These are phyloP conservation scores for Solanum sejunctum DNA, from an alignment of 257 asterid species.

Conservation along the genomic window DNA sequence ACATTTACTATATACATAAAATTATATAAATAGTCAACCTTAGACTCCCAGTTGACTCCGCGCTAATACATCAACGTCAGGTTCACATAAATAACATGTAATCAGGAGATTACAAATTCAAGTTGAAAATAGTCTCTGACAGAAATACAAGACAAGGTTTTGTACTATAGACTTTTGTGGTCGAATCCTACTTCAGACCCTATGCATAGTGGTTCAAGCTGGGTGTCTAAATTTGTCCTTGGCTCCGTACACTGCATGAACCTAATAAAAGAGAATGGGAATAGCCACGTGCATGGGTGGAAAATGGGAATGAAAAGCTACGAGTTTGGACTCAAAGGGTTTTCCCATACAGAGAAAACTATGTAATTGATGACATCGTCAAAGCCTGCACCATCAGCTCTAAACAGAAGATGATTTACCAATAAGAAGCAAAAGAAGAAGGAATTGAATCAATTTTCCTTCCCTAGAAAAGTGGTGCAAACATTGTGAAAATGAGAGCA, in stretches of 20 bases:
- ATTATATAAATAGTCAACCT: no score
- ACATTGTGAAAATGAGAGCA: constrained; percentile 23
- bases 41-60: no score
- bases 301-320: background rate
- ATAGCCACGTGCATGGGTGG: background rate
- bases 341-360: background rate
- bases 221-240: background rate
- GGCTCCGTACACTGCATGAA: background rate
- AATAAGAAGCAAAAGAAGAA: background rate
- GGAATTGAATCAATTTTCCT: constrained; percentile 1
- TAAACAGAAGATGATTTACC: background rate
- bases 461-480: constrained; percentile 14
- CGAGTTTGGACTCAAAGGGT: background rate
- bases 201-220: no score
- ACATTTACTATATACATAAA: background rate
- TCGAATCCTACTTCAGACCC: no score
- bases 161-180: no score
- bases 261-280: background rate
- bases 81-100: no score
- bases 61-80: no score
- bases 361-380: background rate
- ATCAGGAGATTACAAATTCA: no score
- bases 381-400: background rate
- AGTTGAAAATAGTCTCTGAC: no score
- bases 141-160: no score